These are phyloP conservation scores for Lachancea waltii DNA, from an alignment of 805 yeast species.

Conservation along the genomic window DNA sequence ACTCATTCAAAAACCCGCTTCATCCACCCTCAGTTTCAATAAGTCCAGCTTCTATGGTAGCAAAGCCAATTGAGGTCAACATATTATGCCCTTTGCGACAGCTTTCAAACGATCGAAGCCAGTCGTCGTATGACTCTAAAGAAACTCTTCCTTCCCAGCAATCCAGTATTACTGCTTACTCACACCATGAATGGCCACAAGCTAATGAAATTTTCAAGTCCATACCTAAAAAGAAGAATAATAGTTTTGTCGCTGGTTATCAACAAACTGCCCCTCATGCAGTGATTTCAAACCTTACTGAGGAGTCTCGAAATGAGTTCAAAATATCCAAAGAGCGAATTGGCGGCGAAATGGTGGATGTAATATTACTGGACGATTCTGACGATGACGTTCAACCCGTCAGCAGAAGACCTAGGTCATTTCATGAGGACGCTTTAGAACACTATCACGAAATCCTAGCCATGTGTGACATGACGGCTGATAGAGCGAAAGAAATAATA, in stretches of 20 bases:
- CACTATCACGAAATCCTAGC: constrained; percentile 13
- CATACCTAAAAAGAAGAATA: neutral
- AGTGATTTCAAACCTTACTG: neutral
- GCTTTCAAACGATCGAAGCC: constrained; percentile 24
- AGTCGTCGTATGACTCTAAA: constrained; percentile 22
- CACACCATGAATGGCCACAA: neutral
- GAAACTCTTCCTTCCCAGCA: constrained; percentile 20
- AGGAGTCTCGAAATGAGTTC: neutral
- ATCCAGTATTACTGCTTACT: constrained; percentile 19
- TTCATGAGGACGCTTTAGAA: constrained; percentile 2
- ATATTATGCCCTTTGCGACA: constrained; percentile 18
- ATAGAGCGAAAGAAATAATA: constrained; percentile 22
- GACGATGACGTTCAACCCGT: constrained; percentile 3
- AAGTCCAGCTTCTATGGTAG: neutral
- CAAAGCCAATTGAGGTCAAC: neutral
- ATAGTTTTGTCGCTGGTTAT: neutral
- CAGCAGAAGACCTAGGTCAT: constrained; percentile 3
- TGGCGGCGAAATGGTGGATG: constrained; percentile 23
- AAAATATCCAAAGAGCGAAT: constrained; percentile 11
- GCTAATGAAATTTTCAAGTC: neutral
- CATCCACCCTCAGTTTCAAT: neutral
- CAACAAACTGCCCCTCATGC: too few relatives aligned
- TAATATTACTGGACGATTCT: constrained; percentile 22
- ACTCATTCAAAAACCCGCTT: constrained; percentile 6
- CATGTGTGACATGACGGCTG: constrained; percentile 29